Evolutionary conservation across 352 stramenopile species (phyloP).

Genomic region (Globisporangium carolinianum): DNA sequence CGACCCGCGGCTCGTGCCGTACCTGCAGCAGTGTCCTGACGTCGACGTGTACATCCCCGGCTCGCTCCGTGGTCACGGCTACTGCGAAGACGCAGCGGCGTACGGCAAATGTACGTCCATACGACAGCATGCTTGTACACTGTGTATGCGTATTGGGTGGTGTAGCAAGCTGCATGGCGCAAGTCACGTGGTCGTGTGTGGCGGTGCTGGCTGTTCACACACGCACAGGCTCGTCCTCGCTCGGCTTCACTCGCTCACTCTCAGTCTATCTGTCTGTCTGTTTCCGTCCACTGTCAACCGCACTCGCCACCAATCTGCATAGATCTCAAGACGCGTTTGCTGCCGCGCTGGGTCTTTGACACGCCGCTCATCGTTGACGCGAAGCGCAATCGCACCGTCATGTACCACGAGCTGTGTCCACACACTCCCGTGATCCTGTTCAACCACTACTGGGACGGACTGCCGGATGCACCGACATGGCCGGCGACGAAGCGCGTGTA

Average conservation of each 20-base stretch:
- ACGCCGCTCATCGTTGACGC: constrained; percentile 21
- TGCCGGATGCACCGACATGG: constrained; percentile 18
- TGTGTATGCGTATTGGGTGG: too few species aligned
- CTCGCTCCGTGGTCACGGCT: constrained; percentile 25
- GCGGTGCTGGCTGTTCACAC: too few species aligned
- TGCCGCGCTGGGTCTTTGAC: constrained; percentile 41
- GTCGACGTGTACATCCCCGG: constrained; percentile 54
- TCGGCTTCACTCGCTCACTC: background rate
- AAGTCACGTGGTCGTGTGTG: background rate
- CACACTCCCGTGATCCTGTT: constrained; percentile 39
- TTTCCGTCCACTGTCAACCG: too few species aligned
- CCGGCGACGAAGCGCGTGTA: constrained; percentile 33
- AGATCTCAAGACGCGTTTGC: constrained; percentile 33
- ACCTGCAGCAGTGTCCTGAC: constrained; percentile 43
- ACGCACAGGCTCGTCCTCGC: background rate
- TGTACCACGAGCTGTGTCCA: constrained; percentile 51
- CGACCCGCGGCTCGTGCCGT: constrained; percentile 27
- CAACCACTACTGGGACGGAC: constrained; percentile 48
- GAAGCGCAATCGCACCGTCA: constrained; percentile 14
- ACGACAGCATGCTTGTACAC: too few species aligned
- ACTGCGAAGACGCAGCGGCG: constrained; percentile 59
- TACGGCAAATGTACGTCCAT: constrained; percentile 52
- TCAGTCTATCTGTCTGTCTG: too few species aligned
- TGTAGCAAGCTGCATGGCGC: too few species aligned
- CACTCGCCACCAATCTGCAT: too few species aligned